Evolutionary conservation across 2,329 filamentous ascomycete genomes (phyloP), one percentile per base, ranked within the genome.

Genomic region (Diaporthe batatas): DNA sequence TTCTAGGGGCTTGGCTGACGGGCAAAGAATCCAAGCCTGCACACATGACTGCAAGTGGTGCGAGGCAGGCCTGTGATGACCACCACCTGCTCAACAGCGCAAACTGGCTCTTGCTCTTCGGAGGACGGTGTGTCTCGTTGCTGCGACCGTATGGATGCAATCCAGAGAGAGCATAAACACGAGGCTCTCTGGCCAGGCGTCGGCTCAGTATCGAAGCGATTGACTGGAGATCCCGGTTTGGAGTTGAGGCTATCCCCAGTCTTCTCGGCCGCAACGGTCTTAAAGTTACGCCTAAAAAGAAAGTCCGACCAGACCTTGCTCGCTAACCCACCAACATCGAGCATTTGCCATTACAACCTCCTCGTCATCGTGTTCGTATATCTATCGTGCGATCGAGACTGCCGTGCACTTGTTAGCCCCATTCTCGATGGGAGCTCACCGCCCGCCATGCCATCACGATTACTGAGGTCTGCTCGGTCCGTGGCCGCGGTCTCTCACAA

Each of bases 351-450:
- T 36, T 36, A 25, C 39, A 18, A 36, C 29, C 32, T 36, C 16
- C 32, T 67, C 62, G 44, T 36, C 44, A 51, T 67, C 62, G 62
- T 51, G 29, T 65, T 65, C 44, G 62, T 51, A 65, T 21, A 32
- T 51, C 21, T 36, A 14, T n/a, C 29, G 12, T 36, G 62, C 47
- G 32, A 53, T 23, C 21, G 47, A 53, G 32, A 49, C 39, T 67
- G 11, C 10, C 3, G 44, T 12, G 21, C 12, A 65, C 59, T 25
- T 18, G n/a, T 11, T 49, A 25, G 42, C 44, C 62, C 29, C 44
- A 25, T 51, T 51, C 12, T 53, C 51, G 11, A 23, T 25, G 21
- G 39, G 58, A 10, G 23, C 42, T 21, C 39, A 62, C 6, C 29
- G 44, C 44, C 6, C 23, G n/a, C n/a, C 16, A 42, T 39, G n/a